Percentiles rank a stretch among this genome's conserved stretches.
phyloP scores from a whole-genome alignment of 352 stramenopile genomes.

The Phytophthora hybrid region DNA sequence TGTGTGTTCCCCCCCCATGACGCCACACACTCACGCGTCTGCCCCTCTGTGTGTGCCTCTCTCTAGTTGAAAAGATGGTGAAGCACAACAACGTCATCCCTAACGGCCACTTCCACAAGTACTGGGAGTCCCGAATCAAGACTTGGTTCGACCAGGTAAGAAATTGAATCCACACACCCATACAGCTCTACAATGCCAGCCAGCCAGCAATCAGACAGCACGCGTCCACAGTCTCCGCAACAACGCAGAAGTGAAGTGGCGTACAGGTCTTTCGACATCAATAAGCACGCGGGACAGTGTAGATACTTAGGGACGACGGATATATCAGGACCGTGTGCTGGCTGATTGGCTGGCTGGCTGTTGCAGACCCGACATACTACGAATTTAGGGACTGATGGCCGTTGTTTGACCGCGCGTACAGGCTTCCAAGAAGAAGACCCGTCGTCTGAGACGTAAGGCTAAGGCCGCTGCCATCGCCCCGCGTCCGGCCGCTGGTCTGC shows the following conservation, averaged over 20 bases:
- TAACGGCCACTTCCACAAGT: constrained; percentile 99
- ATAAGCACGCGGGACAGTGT: background rate
- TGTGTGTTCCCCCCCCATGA: background rate
- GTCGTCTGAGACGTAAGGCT: constrained; percentile 94
- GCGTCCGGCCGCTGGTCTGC: constrained; percentile 94
- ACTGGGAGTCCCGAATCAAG: constrained; percentile 98
- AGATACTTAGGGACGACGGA: constrained; percentile 10
- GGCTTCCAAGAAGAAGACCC: constrained; percentile 98
- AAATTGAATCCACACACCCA: background rate
- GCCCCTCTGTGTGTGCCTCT: constrained; percentile 4
- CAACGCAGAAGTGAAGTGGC: too few relatives aligned
- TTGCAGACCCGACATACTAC: background rate
- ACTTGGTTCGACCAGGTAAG: constrained; percentile 96
- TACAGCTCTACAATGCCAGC: background rate
- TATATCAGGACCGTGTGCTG: background rate
- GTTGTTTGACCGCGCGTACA: constrained; percentile 72
- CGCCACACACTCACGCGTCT: constrained; percentile 4
- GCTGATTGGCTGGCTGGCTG: constrained; percentile 20
- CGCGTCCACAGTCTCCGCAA: background rate
- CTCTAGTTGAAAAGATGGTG: constrained; percentile 92
- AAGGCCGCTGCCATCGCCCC: constrained; percentile 98
- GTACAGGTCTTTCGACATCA: too few relatives aligned
- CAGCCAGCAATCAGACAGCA: constrained; percentile 18
- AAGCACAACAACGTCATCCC: constrained; percentile 99
- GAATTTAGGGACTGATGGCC: constrained; percentile 20